Evolutionary conservation across 2,329 filamentous ascomycete genomes (phyloP).

Genomic region (Colletotrichum sp.): DNA sequence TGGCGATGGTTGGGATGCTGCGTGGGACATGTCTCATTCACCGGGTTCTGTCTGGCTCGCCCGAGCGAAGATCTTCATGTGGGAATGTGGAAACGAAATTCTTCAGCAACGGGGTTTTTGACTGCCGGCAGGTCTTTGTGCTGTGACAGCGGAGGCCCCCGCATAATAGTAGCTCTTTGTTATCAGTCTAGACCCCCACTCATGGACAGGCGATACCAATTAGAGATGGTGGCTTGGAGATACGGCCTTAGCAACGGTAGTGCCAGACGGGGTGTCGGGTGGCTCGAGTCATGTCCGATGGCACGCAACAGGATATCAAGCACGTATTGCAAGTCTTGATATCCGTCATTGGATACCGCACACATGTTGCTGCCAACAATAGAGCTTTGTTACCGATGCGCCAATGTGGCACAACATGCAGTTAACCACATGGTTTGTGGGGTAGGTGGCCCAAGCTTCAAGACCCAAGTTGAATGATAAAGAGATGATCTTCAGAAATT

Average conservation of each 20-base stretch:
- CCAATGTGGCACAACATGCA: not conserved
- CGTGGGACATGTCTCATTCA: not conserved
- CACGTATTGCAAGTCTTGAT: not conserved
- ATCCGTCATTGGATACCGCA: not conserved
- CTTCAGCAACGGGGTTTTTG: not conserved
- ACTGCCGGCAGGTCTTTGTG: conserved; percentile 2
- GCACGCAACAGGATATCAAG: not conserved
- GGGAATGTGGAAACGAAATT: not conserved
- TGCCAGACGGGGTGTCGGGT: not conserved
- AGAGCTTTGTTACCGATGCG: not conserved
- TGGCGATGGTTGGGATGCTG: not conserved
- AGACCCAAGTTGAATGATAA: not conserved
- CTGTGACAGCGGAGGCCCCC: not conserved
- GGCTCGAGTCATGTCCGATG: not conserved
- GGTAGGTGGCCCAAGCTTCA: not conserved
- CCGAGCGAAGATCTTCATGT: not conserved
- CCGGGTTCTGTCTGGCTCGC: not conserved
- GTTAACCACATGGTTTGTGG: not conserved
- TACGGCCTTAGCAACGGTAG: not conserved
- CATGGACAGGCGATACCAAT: not conserved
- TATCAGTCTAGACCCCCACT: not conserved
- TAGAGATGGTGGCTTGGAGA: not conserved
- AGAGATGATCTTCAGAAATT: not conserved
- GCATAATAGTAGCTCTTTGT: not conserved
- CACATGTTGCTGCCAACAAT: not conserved